A percentile compares a stretch with the other conserved stretches of the same genome.
These are phyloP conservation scores for Silene coronaria DNA, from an alignment of 179 eudicot genomes.

Conservation along the genomic window DNA sequence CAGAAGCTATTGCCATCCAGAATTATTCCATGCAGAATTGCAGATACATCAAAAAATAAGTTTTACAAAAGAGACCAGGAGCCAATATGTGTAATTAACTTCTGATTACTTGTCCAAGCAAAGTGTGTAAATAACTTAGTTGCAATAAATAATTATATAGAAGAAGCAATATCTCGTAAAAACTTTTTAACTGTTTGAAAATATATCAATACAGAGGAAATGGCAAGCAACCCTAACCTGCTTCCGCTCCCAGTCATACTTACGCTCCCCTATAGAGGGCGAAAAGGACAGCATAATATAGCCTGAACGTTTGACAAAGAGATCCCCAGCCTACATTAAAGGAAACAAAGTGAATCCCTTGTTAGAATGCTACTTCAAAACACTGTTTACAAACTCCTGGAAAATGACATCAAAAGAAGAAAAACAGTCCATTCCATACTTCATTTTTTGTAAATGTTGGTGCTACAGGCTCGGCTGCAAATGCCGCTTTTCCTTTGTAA, in stretches of 20 bases:
- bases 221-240: slow-evolving; percentile 47
- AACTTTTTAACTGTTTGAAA: neutral
- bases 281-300: slow-evolving; percentile 56
- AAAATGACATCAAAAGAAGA: neutral
- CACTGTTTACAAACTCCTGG: neutral
- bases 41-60: neutral
- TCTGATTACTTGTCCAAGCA: too few relatives aligned
- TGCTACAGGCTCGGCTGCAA: slow-evolving; percentile 56
- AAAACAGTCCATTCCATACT: slow-evolving; percentile 38
- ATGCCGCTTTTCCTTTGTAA: slow-evolving; percentile 91
- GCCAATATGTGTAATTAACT: too few relatives aligned
- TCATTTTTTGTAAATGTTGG: slow-evolving; percentile 51
- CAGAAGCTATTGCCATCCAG: neutral
- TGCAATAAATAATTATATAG: neutral
- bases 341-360: slow-evolving; percentile 6
- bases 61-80: neutral
- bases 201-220: neutral
- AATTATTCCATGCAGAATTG: neutral
- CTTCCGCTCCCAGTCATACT: slow-evolving; percentile 86
- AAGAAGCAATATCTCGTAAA: neutral
- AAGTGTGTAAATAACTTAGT: neutral
- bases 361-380: neutral
- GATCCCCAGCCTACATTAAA: slow-evolving; percentile 50
- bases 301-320: slow-evolving; percentile 66
- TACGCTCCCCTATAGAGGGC: slow-evolving; percentile 82